phyloP scores from a whole-genome alignment of 805 yeast genomes.

The Sporopachydermia lactativora region DNA sequence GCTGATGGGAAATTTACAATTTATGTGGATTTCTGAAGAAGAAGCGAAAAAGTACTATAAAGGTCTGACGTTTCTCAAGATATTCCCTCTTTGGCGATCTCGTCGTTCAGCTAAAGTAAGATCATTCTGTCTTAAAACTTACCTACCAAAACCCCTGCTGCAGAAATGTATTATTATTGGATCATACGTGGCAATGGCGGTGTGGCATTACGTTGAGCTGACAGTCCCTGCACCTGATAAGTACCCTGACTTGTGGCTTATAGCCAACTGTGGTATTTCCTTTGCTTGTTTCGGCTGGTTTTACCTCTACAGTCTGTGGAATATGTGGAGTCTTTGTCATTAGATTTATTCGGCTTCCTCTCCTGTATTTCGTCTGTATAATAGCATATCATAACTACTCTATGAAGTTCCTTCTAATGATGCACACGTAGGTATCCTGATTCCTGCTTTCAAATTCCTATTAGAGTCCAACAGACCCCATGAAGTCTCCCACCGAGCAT shows the following conservation, averaged over 20 bases:
- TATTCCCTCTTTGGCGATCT: conserved; percentile 20
- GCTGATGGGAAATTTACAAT: conserved; percentile 50
- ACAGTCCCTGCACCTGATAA: conserved; percentile 34
- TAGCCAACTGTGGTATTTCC: conserved; percentile 58
- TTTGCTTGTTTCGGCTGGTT: conserved; percentile 63
- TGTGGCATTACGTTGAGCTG: conserved; percentile 41
- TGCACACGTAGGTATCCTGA: conserved; percentile 27
- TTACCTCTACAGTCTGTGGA: conserved; percentile 73
- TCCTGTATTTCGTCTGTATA: not conserved
- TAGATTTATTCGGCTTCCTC: conserved; percentile 5
- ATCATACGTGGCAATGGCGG: conserved; percentile 37
- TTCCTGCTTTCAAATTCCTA: conserved; percentile 30
- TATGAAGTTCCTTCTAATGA: not conserved
- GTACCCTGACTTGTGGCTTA: conserved; percentile 80
- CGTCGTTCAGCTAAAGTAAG: too few species aligned
- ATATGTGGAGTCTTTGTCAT: conserved; percentile 23
- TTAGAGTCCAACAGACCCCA: conserved; percentile 52
- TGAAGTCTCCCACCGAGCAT: conserved; percentile 51
- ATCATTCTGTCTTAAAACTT: not conserved
- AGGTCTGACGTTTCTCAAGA: conserved; percentile 14
- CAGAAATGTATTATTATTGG: conserved; percentile 37
- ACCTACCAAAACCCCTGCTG: conserved; percentile 32
- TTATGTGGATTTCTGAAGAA: not conserved
- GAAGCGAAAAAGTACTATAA: not conserved
- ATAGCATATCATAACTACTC: not conserved